These are phyloP conservation scores for Puccinia brachypodii DNA, from an alignment of 1,284 basidiomycete genomes.

Conservation along the genomic window DNA sequence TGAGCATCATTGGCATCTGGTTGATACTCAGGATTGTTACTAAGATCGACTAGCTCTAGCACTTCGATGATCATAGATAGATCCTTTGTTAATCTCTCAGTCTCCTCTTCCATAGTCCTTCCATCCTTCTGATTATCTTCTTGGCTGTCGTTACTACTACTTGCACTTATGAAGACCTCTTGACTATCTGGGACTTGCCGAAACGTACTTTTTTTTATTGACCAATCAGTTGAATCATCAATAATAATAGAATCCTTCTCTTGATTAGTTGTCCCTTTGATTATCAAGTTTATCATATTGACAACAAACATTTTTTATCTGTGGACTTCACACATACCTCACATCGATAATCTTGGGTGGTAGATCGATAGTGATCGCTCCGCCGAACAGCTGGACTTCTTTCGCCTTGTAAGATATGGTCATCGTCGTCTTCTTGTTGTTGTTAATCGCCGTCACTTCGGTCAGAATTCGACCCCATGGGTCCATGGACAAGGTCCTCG, in stretches of 20 bases:
- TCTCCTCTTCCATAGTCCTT: background rate
- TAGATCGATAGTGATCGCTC: constrained; percentile 72
- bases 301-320: constrained; percentile 17
- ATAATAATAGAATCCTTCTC: background rate
- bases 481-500: no score
- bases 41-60: constrained; percentile 67
- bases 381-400: constrained; percentile 61
- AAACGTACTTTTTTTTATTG: constrained; percentile 65
- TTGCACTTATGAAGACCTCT: constrained; percentile 80
- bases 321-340: constrained; percentile 66
- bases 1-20: constrained; percentile 55
- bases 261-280: no score
- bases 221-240: background rate
- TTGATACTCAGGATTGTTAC: constrained; percentile 57
- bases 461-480: no score
- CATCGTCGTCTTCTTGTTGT: no score
- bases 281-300: background rate
- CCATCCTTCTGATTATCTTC: no score
- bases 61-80: constrained; percentile 84
- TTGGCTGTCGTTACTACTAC: constrained; percentile 60
- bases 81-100: background rate
- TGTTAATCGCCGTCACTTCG: no score
- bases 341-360: constrained; percentile 73
- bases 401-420: constrained; percentile 26
- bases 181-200: constrained; percentile 97